phyloP scores from a whole-genome alignment of 768 basidiomycete species.

The Russula earlei region DNA sequence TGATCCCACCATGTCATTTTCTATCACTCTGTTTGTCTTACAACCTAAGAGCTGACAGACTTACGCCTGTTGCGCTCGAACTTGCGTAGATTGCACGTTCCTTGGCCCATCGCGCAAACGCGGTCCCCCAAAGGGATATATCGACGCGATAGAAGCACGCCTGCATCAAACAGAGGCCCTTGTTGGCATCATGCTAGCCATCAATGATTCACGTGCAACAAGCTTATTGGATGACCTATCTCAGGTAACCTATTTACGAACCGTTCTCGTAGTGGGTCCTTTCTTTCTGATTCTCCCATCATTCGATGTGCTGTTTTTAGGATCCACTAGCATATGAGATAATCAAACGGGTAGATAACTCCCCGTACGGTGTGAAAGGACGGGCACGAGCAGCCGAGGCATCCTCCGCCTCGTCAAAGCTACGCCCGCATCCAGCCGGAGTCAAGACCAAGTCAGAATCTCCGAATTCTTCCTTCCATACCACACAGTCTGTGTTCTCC shows the following conservation, averaged over 20 bases:
- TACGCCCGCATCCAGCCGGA: slow-evolving; percentile 18
- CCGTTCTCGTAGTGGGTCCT: not conserved
- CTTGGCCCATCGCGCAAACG: slow-evolving; percentile 73
- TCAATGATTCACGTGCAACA: slow-evolving; percentile 30
- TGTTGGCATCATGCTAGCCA: slow-evolving; percentile 68
- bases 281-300: not conserved
- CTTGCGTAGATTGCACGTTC: slow-evolving; percentile 57
- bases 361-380: slow-evolving; percentile 68
- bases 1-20: too few species aligned
- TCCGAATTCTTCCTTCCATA: slow-evolving; percentile 24
- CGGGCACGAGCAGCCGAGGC: slow-evolving; percentile 39
- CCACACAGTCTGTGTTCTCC: slow-evolving; percentile 48
- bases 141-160: slow-evolving; percentile 87
- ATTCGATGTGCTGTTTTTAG: slow-evolving; percentile 27
- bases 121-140: slow-evolving; percentile 89
- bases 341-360: slow-evolving; percentile 69
- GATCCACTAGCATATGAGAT: slow-evolving; percentile 77
- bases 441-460: slow-evolving; percentile 19
- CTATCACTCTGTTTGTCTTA: not conserved
- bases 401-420: slow-evolving; percentile 21
- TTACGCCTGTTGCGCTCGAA: not conserved
- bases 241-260: slow-evolving; percentile 21
- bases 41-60: slow-evolving; percentile 14
- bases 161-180: slow-evolving; percentile 88
- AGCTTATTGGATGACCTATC: slow-evolving; percentile 32